phyloP scores from a whole-genome alignment of 805 yeast genomes.

The Tetrapisispora iriomotensis region DNA sequence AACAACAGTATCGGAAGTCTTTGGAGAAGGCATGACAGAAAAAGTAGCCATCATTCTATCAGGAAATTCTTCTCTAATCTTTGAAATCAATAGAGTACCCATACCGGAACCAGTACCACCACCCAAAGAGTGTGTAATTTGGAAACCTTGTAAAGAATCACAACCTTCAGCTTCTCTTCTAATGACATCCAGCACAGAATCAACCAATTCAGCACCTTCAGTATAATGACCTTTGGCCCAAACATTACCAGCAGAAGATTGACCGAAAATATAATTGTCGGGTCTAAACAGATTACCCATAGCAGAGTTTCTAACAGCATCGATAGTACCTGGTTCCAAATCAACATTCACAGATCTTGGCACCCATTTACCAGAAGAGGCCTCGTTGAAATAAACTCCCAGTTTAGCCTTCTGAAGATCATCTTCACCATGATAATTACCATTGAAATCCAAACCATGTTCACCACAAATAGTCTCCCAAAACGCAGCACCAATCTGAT shows the following conservation, averaged over 20 bases:
- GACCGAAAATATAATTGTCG: constrained; percentile 82
- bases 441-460: constrained; percentile 70
- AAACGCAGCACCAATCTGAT: constrained; percentile 92
- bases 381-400: constrained; percentile 83
- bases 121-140: constrained; percentile 71
- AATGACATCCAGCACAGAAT: constrained; percentile 77
- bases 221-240: constrained; percentile 98
- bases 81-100: constrained; percentile 81
- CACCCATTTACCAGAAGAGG: constrained; percentile 78
- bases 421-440: constrained; percentile 55
- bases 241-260: constrained; percentile 88
- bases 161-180: constrained; percentile 92
- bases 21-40: constrained; percentile 87
- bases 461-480: constrained; percentile 90
- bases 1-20: constrained; percentile 85
- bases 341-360: constrained; percentile 91
- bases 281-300: constrained; percentile 86
- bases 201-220: constrained; percentile 91
- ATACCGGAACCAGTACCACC: constrained; percentile 97
- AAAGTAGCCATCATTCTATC: constrained; percentile 96
- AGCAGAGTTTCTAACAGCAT: constrained; percentile 67
- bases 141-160: constrained; percentile 92
- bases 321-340: constrained; percentile 91
- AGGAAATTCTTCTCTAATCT: constrained; percentile 85
- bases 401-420: constrained; percentile 49